Conservation (phyloP, 768 basidiomycete species). For the Pisolithus sp. region DNA sequence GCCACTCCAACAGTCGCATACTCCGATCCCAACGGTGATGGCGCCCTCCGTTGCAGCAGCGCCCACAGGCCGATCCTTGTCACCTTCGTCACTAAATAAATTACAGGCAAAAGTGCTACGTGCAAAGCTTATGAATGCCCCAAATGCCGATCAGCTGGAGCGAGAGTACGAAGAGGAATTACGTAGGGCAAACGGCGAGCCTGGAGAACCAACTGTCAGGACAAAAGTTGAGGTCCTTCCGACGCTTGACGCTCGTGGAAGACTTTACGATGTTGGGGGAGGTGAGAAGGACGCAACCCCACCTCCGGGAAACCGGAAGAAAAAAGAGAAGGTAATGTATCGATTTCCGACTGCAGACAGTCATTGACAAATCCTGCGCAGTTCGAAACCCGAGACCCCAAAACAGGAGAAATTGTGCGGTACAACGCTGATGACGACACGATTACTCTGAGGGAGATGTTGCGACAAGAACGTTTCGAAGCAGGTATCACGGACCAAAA, state of each 20-base stretch:
- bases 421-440: slow-evolving; percentile 89
- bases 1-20: slow-evolving; percentile 56
- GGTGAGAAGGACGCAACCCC: slow-evolving; percentile 52
- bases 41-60: slow-evolving; percentile 48
- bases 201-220: slow-evolving; percentile 34
- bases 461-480: slow-evolving; percentile 87
- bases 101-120: slow-evolving; percentile 90
- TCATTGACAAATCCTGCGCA: slow-evolving; percentile 19
- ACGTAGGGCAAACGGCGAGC: slow-evolving; percentile 41
- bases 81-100: slow-evolving; percentile 80
- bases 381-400: slow-evolving; percentile 86
- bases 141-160: slow-evolving; percentile 73
- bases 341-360: background rate
- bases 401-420: slow-evolving; percentile 84
- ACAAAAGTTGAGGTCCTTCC: slow-evolving; percentile 80
- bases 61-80: slow-evolving; percentile 43
- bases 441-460: slow-evolving; percentile 81
- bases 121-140: slow-evolving; percentile 80
- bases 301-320: slow-evolving; percentile 67
- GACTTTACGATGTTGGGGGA: slow-evolving; percentile 85
- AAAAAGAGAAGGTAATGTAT: slow-evolving; percentile 58
- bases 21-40: slow-evolving; percentile 89
- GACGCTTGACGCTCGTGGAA: slow-evolving; percentile 77
- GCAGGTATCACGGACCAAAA: slow-evolving; percentile 90
- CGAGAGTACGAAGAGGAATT: slow-evolving; percentile 76